phyloP scores from a whole-genome alignment of 108 stramenopile species.

The Skeletonema grethae region DNA sequence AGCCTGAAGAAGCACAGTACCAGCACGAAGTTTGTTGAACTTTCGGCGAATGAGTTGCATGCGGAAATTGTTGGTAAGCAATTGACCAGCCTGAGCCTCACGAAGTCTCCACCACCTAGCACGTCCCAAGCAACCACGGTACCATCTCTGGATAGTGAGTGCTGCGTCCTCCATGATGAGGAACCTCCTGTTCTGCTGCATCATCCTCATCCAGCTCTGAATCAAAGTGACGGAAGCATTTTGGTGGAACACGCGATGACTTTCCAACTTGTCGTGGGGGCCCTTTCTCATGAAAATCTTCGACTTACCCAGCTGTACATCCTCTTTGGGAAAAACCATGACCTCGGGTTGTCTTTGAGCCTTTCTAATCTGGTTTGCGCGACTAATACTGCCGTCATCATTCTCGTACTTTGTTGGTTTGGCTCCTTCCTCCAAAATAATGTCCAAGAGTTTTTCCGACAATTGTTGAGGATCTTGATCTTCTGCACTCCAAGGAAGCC shows the following conservation, averaged over 20 bases:
- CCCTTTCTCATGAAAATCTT: slow-evolving; percentile 96
- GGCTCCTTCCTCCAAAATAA: slow-evolving; percentile 72
- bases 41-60: slow-evolving; percentile 68
- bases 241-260: slow-evolving; percentile 80
- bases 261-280: slow-evolving; percentile 91
- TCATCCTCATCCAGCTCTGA: slow-evolving; percentile 85
- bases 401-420: slow-evolving; percentile 54
- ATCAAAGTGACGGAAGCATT: slow-evolving; percentile 72
- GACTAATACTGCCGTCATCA: slow-evolving; percentile 73
- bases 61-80: slow-evolving; percentile 83
- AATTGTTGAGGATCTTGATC: slow-evolving; percentile 78
- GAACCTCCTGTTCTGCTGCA: slow-evolving; percentile 65
- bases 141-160: slow-evolving; percentile 69
- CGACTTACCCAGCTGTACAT: slow-evolving; percentile 90
- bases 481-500: slow-evolving; percentile 73
- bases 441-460: slow-evolving; percentile 76
- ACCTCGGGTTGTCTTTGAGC: slow-evolving; percentile 84
- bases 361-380: slow-evolving; percentile 87
- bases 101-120: slow-evolving; percentile 82
- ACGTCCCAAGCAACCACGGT: slow-evolving; percentile 86
- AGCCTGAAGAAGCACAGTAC: slow-evolving; percentile 73
- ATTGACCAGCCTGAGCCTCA: slow-evolving; percentile 70
- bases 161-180: slow-evolving; percentile 65
- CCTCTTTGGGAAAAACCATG: slow-evolving; percentile 74
- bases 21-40: slow-evolving; percentile 55